Percentiles rank a stretch among this genome's conserved stretches.
Conservation (phyloP, 805 yeast genomes). For the Yarrowia bubula region DNA sequence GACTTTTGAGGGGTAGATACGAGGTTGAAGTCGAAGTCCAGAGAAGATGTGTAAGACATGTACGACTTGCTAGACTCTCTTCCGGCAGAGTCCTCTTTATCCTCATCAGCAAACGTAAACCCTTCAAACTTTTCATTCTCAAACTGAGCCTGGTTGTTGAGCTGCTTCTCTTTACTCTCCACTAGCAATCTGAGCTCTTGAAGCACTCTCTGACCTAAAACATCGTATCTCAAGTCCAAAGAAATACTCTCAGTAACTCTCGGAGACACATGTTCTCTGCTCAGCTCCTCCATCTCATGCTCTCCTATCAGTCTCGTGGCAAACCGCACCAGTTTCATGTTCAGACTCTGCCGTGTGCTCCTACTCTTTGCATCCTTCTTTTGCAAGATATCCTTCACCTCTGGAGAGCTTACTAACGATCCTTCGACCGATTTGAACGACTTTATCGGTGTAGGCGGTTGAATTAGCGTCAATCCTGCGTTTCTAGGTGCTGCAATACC, state of each 20-base stretch:
- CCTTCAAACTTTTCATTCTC: conserved; percentile 15
- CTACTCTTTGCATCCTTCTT: not conserved
- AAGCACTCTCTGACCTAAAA: conserved; percentile 38
- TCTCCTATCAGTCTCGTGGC: conserved; percentile 9
- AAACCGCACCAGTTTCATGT: conserved; percentile 21
- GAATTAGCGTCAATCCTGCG: conserved; percentile 17
- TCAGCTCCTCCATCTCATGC: conserved; percentile 25
- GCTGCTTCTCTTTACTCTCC: conserved; percentile 27
- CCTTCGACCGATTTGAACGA: conserved; percentile 4
- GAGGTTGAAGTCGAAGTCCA: conserved; percentile 15
- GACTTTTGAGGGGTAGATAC: conserved; percentile 11
- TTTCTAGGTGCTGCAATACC: conserved; percentile 16
- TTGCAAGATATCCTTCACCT: conserved; percentile 12
- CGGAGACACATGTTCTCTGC: conserved; percentile 4
- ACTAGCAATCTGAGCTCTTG: conserved; percentile 35
- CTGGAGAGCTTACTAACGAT: conserved; percentile 3
- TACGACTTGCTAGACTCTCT: conserved; percentile 3
- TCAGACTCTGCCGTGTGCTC: conserved; percentile 9
- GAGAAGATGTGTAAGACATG: conserved; percentile 9
- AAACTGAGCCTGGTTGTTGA: not conserved
- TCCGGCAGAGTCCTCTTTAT: not conserved
- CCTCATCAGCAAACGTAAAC: conserved; percentile 1
- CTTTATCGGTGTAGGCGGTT: conserved; percentile 10
- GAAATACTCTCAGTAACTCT: conserved; percentile 17
- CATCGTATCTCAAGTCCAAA: conserved; percentile 31